phyloP scores from a whole-genome alignment of 495 filamentous ascomycete genomes.

The Daldinia vernicosa region DNA sequence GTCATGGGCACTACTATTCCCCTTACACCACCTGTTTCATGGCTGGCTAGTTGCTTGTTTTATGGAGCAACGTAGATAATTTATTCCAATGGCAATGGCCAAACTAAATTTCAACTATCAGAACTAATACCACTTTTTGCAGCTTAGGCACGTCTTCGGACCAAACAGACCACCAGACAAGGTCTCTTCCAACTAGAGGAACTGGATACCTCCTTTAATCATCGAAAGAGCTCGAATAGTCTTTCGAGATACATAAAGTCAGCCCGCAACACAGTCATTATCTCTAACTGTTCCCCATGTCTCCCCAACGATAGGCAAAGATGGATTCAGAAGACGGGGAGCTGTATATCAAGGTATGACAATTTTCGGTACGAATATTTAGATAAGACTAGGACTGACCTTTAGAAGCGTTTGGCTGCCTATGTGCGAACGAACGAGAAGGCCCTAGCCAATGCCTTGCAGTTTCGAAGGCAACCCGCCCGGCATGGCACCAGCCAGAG shows the following conservation, averaged over 20 bases:
- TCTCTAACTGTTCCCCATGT: conserved; percentile 47
- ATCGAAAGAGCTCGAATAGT: conserved; percentile 17
- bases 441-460: conserved; percentile 93
- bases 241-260: conserved; percentile 27
- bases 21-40: conserved; percentile 20
- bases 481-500: conserved; percentile 71
- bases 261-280: conserved; percentile 16
- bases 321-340: conserved; percentile 91
- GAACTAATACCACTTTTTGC: conserved; percentile 28
- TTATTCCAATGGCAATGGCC: conserved; percentile 10
- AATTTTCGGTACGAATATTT: not conserved
- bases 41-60: conserved; percentile 22
- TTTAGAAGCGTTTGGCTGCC: conserved; percentile 82
- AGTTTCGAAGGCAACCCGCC: conserved; percentile 73
- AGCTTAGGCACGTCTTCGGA: conserved; percentile 27
- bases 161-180: conserved; percentile 12
- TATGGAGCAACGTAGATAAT: conserved; percentile 23
- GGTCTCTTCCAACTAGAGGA: conserved; percentile 22
- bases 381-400: conserved; percentile 3
- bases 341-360: conserved; percentile 81
- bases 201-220: conserved; percentile 9
- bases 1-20: conserved; percentile 21
- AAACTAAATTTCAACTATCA: conserved; percentile 30
- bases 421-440: conserved; percentile 98
- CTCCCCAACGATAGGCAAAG: conserved; percentile 51